These are phyloP conservation scores for Leptomonas pyrrhocoris DNA, from an alignment of 208 protist genomes.

Conservation along the genomic window DNA sequence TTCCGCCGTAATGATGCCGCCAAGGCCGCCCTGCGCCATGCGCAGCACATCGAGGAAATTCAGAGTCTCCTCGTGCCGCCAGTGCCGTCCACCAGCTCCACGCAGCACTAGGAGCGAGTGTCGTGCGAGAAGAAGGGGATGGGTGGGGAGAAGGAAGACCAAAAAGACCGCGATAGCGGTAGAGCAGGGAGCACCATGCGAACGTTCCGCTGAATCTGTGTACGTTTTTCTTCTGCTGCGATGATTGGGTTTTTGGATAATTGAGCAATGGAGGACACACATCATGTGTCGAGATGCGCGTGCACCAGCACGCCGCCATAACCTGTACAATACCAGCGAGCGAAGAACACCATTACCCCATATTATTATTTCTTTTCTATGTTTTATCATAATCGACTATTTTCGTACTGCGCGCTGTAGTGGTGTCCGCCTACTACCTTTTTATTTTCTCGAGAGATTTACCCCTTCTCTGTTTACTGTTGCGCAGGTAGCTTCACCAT, in stretches of 20 bases:
- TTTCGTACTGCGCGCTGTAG: neutral
- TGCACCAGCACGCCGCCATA: neutral
- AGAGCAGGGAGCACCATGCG: no score
- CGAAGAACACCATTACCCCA: neutral
- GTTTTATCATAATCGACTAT: neutral
- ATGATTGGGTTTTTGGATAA: no score
- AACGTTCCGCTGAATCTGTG: no score
- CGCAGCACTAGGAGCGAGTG: neutral
- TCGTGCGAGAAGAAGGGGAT: no score
- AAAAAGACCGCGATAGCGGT: no score
- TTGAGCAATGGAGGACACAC: no score
- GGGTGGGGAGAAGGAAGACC: no score
- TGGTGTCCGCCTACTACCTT: neutral
- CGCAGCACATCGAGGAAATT: conserved; percentile 49
- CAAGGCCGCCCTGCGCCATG: conserved; percentile 41
- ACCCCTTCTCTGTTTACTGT: conserved; percentile 4
- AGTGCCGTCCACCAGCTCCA: conserved; percentile 14
- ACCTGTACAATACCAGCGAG: conserved; percentile 16
- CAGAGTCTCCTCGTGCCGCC: conserved; percentile 39
- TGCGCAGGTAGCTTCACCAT: conserved; percentile 6
- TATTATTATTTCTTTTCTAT: no score
- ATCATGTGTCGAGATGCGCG: neutral
- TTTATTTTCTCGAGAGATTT: neutral
- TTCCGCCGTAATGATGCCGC: conserved; percentile 65
- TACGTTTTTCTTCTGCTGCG: no score